Base-by-base conservation (phyloP, 116 monocot species). In the Cymodocea nodosa region DNA sequence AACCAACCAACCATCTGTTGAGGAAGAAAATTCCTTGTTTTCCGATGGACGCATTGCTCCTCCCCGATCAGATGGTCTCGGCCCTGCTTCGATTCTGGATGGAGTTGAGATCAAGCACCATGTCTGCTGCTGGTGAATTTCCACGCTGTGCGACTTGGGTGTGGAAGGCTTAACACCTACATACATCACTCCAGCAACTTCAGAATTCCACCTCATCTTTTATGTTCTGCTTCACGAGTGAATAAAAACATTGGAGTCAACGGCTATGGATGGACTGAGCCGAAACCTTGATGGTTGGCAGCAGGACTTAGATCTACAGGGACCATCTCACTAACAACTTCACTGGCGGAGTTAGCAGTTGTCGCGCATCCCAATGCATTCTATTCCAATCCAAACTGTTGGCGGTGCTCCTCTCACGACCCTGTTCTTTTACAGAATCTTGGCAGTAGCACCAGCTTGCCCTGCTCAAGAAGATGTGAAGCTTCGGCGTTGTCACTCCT, bases 41-140 rank as follows among this genome's bases (percentile, higher is more conserved):
- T 67, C 67, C 34, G n/a, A 67, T 55, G 67, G 67, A 54, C 36
- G 67, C 67, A 37, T 67, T 50, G 50, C 65, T 65, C 65, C 65
- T 61, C 61, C 37, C 36, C 61, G 1, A 61, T 61, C 61, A 16
- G 36, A n/a, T 6, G 36, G 36, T 2, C 35, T 61, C 7, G 61
- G 61, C 7, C 16, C 60, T 17, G 16, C n/a, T n/a, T n/a, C 60
- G 6, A 35, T 60, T 30, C 17, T 35, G 17, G n/a, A 4, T 54
- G 54, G 17, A 7, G 20, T 2, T 35, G 18, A 37, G 17, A 18
- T 24, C 15, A 61, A 6, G 18, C 34, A 61, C 9, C 61, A 37
- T 17, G 37, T 37, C 37, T 61, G 61, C 61, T 61, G 61, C 17
- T 61, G 61, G 37, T 61, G 61, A 61, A 19, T 18, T 17, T 17